Percentiles rank a stretch among this genome's conserved stretches.
Evolutionary conservation across 768 basidiomycete genomes (phyloP).

Genomic region (Termitomyces heimii): DNA sequence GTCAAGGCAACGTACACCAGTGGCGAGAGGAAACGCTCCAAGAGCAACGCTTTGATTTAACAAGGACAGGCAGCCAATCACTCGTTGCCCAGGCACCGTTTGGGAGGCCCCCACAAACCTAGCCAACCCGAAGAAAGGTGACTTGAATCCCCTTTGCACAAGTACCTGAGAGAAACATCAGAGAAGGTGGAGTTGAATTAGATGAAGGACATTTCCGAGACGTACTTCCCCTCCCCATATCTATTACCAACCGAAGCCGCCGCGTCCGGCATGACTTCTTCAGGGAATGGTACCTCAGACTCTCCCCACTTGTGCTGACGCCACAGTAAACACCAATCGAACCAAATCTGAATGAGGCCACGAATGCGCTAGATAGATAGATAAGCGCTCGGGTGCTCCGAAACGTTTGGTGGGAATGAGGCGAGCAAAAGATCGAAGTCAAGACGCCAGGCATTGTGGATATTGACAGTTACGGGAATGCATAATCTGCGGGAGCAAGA

Average conservation of each 20-base stretch:
- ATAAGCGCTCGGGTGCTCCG: too few relatives aligned
- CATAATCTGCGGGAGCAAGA: too few relatives aligned
- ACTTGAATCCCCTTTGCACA: slow-evolving; percentile 28
- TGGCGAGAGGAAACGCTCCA: slow-evolving; percentile 20
- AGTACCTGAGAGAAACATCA: slow-evolving; percentile 23
- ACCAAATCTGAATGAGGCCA: too few relatives aligned
- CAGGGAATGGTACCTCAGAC: slow-evolving; percentile 23
- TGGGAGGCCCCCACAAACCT: background rate
- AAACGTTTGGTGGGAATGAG: too few relatives aligned
- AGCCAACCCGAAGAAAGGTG: too few relatives aligned
- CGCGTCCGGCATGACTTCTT: slow-evolving; percentile 25
- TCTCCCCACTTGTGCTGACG: too few relatives aligned
- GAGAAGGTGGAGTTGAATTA: background rate
- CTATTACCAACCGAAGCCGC: slow-evolving; percentile 25
- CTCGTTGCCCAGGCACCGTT: slow-evolving; percentile 38
- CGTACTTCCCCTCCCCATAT: too few relatives aligned
- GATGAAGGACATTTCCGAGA: background rate
- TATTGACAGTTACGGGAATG: too few relatives aligned
- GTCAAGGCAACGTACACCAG: slow-evolving; percentile 23
- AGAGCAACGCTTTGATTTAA: slow-evolving; percentile 14
- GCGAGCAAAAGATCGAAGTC: too few relatives aligned
- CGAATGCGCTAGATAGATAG: too few relatives aligned
- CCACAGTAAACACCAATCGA: too few relatives aligned
- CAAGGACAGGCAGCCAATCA: slow-evolving; percentile 42
- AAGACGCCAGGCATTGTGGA: too few relatives aligned